Base-by-base conservation (phyloP, 2,329 filamentous ascomycete species). In the Volutella citrinella region DNA sequence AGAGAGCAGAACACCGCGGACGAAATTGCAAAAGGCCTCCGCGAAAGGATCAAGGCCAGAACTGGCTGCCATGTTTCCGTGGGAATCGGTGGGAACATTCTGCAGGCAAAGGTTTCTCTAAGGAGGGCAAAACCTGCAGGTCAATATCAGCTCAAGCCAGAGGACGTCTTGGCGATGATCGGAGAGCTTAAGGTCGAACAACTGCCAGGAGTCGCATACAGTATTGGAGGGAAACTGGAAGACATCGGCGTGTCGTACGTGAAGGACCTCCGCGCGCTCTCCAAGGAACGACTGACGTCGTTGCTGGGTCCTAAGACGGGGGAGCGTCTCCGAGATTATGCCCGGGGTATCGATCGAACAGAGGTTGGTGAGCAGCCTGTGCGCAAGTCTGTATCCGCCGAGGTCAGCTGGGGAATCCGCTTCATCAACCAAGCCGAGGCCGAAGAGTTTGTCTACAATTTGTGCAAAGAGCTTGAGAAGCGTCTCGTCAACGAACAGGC, bases 321-420 rank as follows among this genome's bases (percentile, higher is more conserved):
- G 5, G 84, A 88, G 48, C 95, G 84, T 58, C 70, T 98, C 1
- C 91, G 84, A 74, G 88, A 95, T 32, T 97, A 95, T 59, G 76
- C 91, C 15, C 79, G 88, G 6, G 93, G 93, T 4, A 87, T 97
- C 30, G 93, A 98, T 61, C 76, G 73, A 30, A 73, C 80, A 3
- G 88, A 95, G 59, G 87, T 97, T 6, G 91, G 90, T 19, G 85
- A 91, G 37, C 85, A 94, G 53, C 78, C 84, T 1, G 70, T 87
- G 12, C 81, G 93, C 34, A 98, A 97, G 56, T 97, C 91, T 0
- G 88, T 98, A 1, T 97, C 93, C 3, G 91, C 91, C 2, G 93
- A 98, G 58, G 88, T 98, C 43, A 98, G 93, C 52, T 98, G 93
- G 93, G 93, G 94, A 4, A 95, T 98, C 36, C 82, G 93, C 6